Evolutionary conservation across 2,329 filamentous ascomycete genomes (phyloP).

Genomic region (Dactylonectria macrodidyma): DNA sequence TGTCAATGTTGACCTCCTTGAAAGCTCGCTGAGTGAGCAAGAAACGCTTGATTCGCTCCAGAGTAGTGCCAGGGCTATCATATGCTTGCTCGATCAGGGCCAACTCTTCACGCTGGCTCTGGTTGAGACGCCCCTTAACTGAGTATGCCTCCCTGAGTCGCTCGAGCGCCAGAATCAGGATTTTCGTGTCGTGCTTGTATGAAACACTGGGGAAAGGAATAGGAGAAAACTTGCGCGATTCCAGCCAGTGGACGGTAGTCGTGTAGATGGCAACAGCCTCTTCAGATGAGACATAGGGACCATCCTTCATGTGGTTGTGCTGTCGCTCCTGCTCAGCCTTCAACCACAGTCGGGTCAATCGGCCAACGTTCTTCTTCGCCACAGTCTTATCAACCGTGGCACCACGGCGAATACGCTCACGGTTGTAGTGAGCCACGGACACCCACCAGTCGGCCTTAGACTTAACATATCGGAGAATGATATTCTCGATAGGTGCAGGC

Average conservation of each 20-base stretch:
- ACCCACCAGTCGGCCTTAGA: constrained; percentile 99
- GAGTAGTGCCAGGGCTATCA: constrained; percentile 94
- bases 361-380: constrained; percentile 98
- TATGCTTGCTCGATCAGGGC: constrained; percentile 98
- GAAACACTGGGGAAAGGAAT: constrained; percentile 99
- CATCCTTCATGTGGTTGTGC: constrained; percentile 99
- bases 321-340: constrained; percentile 99
- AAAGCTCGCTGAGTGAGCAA: constrained; percentile 96
- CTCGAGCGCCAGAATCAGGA: constrained; percentile 94
- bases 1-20: constrained; percentile 99
- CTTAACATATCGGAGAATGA: constrained; percentile 98
- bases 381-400: constrained; percentile 99
- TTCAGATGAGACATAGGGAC: constrained; percentile 97
- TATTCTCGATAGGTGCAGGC: constrained; percentile 97
- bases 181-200: constrained; percentile 99
- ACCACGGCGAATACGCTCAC: constrained; percentile 94
- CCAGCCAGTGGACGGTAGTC: constrained; percentile 98
- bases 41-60: constrained; percentile 98
- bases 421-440: constrained; percentile 98
- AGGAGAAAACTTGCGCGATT: constrained; percentile 97
- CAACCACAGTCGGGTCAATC: constrained; percentile 94
- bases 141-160: constrained; percentile 95
- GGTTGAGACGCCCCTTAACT: constrained; percentile 95
- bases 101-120: constrained; percentile 96
- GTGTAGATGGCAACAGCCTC: constrained; percentile 99